phyloP scores from a whole-genome alignment of 805 yeast species.

The Metschnikowia shivogae region DNA sequence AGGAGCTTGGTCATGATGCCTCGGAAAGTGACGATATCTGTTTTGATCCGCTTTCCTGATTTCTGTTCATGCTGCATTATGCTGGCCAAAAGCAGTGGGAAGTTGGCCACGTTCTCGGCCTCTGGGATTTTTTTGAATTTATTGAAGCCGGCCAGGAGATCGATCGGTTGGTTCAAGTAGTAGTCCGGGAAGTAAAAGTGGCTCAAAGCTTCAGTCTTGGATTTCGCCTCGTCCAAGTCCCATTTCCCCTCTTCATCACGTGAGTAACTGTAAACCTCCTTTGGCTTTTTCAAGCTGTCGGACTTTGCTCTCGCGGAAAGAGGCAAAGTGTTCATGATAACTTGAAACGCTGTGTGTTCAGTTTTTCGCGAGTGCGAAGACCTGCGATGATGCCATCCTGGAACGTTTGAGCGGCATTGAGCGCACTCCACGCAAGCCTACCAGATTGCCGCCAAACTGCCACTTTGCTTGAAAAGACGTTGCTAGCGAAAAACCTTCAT shows the following conservation, averaged over 20 bases:
- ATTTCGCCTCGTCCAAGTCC: slow-evolving; percentile 34
- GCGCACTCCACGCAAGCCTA: too few species aligned
- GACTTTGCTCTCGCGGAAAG: slow-evolving; percentile 50
- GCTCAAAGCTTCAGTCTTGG: slow-evolving; percentile 50
- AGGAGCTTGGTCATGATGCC: slow-evolving; percentile 77
- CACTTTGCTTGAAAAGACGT: too few species aligned
- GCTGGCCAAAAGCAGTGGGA: slow-evolving; percentile 55
- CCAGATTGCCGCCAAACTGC: too few species aligned
- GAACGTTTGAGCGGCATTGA: too few species aligned
- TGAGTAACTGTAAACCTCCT: slow-evolving; percentile 68
- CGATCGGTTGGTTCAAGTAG: slow-evolving; percentile 54
- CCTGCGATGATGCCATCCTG: not conserved
- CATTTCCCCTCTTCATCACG: slow-evolving; percentile 50
- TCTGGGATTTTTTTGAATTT: slow-evolving; percentile 57
- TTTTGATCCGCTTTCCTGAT: slow-evolving; percentile 43
- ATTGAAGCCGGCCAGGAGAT: slow-evolving; percentile 61
- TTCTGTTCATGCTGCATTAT: slow-evolving; percentile 52
- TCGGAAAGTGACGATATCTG: slow-evolving; percentile 76
- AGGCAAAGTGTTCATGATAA: slow-evolving; percentile 33
- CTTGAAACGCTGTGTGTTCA: not conserved
- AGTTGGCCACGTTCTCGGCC: slow-evolving; percentile 48
- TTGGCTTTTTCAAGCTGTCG: slow-evolving; percentile 79
- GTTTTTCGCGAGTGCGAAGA: slow-evolving; percentile 3
- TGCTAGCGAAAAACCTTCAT: too few species aligned
- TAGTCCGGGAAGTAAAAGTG: slow-evolving; percentile 81